Evolutionary conservation across 768 basidiomycete species (phyloP), one percentile per base, ranked within the genome.

Genomic region (Agaricus blazei): DNA sequence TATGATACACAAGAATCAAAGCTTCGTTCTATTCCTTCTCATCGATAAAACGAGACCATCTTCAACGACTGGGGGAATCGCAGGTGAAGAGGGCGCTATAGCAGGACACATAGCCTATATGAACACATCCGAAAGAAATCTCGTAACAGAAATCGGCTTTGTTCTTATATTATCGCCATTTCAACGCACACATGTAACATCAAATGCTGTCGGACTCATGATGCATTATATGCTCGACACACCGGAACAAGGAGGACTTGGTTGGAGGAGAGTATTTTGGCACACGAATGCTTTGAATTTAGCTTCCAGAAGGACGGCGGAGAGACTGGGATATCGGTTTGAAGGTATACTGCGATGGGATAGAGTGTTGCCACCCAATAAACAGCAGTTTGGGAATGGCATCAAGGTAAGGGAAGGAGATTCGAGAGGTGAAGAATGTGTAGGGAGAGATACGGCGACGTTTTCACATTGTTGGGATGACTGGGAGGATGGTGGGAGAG

Each of bases 251-350:
- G 72, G 27, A 3, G 80, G 80, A 0, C 69, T 88, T 2, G 79
- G 81, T 0, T 64, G 89, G 36, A 75, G 86, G 3, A 74, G 87
- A 9, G 79, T 86, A 0, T 79, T 80, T 28, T 90, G 85, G 82
- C 75, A 78, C 57, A 73, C 83, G 3, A 78, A 82, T 48, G 62
- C 67, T 12, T 52, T 62, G 24, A 89, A 89, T 62, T 48, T 43
- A 9, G 61, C 71, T 0, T 84, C 82, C 37, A 66, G 83, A 12
- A 60, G 67, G 4, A 70, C 76, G 0, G 87, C 86, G 0, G 70
- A 82, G 62, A 71, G 80, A 49, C 68, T 88, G 72, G 86, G 85
- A 1, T 85, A 90, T 64, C 68, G 65, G 52, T 56, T 66, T 31
- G 88, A 90, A 63, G 81, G 71, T 0, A 63, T 76, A 7, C 46